Base-by-base conservation (phyloP, 306 rosid species). In the Luffa aegyptiaca region DNA sequence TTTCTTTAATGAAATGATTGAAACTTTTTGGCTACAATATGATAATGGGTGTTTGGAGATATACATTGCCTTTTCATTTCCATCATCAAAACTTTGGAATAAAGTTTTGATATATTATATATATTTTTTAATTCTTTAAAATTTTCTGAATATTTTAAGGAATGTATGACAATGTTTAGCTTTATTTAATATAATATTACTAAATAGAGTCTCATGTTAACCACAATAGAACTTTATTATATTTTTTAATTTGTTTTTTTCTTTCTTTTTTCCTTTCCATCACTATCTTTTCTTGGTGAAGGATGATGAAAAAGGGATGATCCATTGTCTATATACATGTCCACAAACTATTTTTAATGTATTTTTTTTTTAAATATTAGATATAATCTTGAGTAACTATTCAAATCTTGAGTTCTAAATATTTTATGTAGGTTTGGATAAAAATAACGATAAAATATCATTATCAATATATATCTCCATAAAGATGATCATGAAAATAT, bases 1-100 rank as follows among this genome's bases (percentile, higher is more conserved):
- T 52, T 75, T 75, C 63, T 75, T 75, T 75, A 75, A 14, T 75
- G 63, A 75, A 75, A 75, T 75, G 63, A 75, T 75, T 75, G 45
- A 52, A 75, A 75, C 63, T 75, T 75, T 75, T 51, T 49, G 63
- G 63, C 62, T 75, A 75, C 44, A 75, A 75, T 75, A 52, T 31
- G 31, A 31, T 52, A 75, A 72, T 72, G 58, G 57, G 39, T 26
- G 6, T 44, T 48, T 72, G 10, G 59, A 72, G 42, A 48, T 72
- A 48, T 12, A 72, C 77, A 48, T 37, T 48, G 1, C 44, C 2
- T 6, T 74, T 75, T 52, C 13, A 73, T 49, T 73, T 31, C 57
- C 42, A 49, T 49, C 75, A 69, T 69, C 75, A 69, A 37, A 41
- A 26, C 20, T 46, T 31, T 73, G 20, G 44, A 71, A 41, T 69